phyloP scores from a whole-genome alignment of 345 rosid species.

The Viola odorata region DNA sequence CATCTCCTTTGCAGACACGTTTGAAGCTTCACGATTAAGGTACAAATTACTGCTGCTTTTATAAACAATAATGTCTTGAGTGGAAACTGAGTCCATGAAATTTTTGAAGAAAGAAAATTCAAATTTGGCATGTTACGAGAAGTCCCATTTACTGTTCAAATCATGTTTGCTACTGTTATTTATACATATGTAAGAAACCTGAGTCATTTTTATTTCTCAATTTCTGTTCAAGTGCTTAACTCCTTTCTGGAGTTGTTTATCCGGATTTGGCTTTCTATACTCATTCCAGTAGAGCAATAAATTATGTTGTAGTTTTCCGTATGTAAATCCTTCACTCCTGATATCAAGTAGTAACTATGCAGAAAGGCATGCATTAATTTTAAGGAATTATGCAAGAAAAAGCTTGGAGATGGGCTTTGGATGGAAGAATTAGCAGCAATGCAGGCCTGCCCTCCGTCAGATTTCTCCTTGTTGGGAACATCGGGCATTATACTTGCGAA shows the following conservation, averaged over 20 bases:
- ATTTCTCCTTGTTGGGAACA: conserved; percentile 45
- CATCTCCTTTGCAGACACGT: conserved; percentile 65
- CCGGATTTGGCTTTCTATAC: background rate
- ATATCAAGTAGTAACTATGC: conserved; percentile 9
- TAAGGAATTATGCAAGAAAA: conserved; percentile 71
- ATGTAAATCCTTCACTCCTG: conserved; percentile 3
- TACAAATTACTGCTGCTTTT: conserved; percentile 7
- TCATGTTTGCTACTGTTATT: no score
- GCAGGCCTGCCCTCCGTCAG: conserved; percentile 50
- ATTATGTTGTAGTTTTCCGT: background rate
- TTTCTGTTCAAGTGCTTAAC: background rate
- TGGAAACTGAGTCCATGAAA: no score
- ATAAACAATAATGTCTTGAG: no score
- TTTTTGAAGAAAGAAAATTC: no score
- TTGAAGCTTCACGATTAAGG: conserved; percentile 79
- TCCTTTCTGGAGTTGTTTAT: background rate
- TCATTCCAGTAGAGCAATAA: background rate
- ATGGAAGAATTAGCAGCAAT: conserved; percentile 84
- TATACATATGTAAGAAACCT: no score
- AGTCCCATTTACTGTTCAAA: no score
- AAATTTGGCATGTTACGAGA: no score
- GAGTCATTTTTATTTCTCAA: background rate
- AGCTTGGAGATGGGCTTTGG: conserved; percentile 70
- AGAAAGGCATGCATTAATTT: conserved; percentile 72
- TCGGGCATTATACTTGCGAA: conserved; percentile 61